Evolutionary conservation across 768 basidiomycete species (phyloP), one percentile per base, ranked within the genome.

Genomic region (Solioccasus polychromus): DNA sequence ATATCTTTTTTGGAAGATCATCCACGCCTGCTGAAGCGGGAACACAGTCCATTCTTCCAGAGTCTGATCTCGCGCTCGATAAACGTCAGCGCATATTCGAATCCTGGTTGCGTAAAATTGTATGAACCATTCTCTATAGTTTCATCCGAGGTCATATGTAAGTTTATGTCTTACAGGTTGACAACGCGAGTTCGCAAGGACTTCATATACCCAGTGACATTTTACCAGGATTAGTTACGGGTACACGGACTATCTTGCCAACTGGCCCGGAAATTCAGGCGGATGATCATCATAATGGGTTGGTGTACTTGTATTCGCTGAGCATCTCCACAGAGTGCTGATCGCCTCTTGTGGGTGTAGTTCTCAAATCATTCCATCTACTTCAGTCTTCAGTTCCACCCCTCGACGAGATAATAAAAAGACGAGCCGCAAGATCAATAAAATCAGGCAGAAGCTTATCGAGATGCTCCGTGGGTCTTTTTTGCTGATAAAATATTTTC

Each of bases 381-480:
- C 18, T 3, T 30, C 17, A 4, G 15, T 36, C 4, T 24, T 37
- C 31, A 26, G 23, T 25, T 31, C 39, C 11, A 24, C 32, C 5
- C 8, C 39, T 22, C 11, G 11, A 14, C 4, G 12, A 2, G 18
- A 46, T 12, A 11, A 7, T 5, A 34, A 24, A n/a, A 46, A 40
- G 20, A 38, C 12, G 2, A n/a, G n/a, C n/a, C 38, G 25, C 4
- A 53, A 29, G 38, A 41, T 50, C 2, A 34, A 50, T 7, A 15
- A 19, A 18, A 47, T 56, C 34, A 49, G 42, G 11, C 2, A 42
- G 11, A 39, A 9, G 24, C 37, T 45, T 2, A 15, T 49, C 3
- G 25, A 25, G 0, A 54, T 53, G 48, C 43, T 55, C 14, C 45
- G 48, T 54, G 8, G 28, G 54, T 45, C 2, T 3, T 35, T 11